Conservation (phyloP, 2,329 filamentous ascomycete genomes). For the Cryphonectria japonica region DNA sequence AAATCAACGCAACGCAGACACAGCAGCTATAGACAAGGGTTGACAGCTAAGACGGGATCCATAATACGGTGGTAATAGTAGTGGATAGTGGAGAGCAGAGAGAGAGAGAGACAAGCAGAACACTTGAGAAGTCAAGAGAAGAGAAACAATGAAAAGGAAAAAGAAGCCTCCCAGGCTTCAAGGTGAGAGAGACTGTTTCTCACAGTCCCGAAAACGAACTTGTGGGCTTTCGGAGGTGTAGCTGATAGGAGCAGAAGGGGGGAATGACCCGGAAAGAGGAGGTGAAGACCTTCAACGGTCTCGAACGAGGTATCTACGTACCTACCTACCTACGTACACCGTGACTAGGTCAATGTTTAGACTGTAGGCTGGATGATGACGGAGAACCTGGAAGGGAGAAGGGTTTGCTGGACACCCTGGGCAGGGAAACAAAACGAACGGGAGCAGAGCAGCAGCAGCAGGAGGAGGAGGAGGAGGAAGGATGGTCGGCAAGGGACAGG, state of each 20-base stretch:
- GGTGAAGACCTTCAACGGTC: conserved; percentile 5
- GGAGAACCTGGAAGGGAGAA: neutral
- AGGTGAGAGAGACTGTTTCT: neutral
- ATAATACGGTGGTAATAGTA: conserved; percentile 10
- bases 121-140: neutral
- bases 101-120: neutral
- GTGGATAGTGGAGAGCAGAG: conserved; percentile 8
- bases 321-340: neutral
- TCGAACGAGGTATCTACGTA: neutral
- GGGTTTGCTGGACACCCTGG: neutral
- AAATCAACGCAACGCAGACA: conserved; percentile 14
- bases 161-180: neutral
- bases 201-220: neutral
- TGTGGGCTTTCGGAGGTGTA: neutral
- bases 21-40: conserved; percentile 19
- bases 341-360: neutral
- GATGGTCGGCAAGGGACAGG: neutral
- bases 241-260: neutral
- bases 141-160: no score
- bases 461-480: neutral
- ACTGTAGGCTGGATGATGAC: neutral
- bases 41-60: conserved; percentile 7
- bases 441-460: neutral
- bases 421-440: neutral
- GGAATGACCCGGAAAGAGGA: neutral